Percentiles rank a stretch among this genome's conserved stretches.
Conservation (phyloP, 208 protist species). For the Angomonas deanei region DNA sequence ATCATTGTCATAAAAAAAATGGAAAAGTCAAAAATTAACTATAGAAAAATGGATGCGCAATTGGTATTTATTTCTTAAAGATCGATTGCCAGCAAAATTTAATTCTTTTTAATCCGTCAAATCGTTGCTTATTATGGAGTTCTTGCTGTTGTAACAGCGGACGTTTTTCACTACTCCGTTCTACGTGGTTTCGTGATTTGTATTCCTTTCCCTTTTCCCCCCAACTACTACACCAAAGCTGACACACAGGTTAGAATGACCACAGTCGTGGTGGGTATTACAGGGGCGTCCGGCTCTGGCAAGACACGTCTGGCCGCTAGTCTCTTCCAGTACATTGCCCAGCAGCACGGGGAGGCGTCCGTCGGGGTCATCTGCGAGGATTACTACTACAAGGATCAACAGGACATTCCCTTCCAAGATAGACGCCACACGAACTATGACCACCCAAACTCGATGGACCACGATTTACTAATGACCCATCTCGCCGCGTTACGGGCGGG, state of each 20-base stretch:
- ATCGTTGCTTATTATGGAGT: no score
- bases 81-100: no score
- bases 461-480: slow-evolving; percentile 42
- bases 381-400: slow-evolving; percentile 73
- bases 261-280: slow-evolving; percentile 70
- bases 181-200: no score
- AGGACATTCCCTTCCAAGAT: slow-evolving; percentile 15
- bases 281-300: slow-evolving; percentile 79
- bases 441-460: slow-evolving; percentile 83
- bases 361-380: slow-evolving; percentile 80
- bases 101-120: no score
- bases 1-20: no score
- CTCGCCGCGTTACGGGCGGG: slow-evolving; percentile 55
- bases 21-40: no score
- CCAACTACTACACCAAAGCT: neutral
- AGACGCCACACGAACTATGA: slow-evolving; percentile 31
- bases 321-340: slow-evolving; percentile 49
- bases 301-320: slow-evolving; percentile 68
- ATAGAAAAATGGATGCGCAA: no score
- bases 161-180: no score
- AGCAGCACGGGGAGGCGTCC: slow-evolving; percentile 30
- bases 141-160: no score
- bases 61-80: no score
- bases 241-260: neutral
- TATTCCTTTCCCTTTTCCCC: neutral